These are phyloP conservation scores for Yamagishiella unicocca DNA, from an alignment of 139 green algal genomes.

Conservation along the genomic window DNA sequence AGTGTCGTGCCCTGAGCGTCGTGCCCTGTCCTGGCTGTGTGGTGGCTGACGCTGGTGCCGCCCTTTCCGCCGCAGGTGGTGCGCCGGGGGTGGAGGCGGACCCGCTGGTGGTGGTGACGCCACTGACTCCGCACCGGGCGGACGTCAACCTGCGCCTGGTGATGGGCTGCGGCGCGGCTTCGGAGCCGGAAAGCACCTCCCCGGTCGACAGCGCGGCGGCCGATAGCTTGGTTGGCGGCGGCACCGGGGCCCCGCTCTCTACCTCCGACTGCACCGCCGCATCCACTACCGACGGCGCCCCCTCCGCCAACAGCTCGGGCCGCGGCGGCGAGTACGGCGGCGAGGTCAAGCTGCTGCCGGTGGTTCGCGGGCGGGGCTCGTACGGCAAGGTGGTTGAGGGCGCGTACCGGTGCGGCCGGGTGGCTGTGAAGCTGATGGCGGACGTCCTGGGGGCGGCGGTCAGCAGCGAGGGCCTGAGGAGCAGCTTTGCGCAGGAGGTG, in stretches of 20 bases:
- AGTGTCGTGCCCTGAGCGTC: too few species aligned
- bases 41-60: too few species aligned
- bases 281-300: too few species aligned
- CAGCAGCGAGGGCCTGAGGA: neutral
- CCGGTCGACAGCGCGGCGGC: neutral
- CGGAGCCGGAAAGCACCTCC: neutral
- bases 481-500: neutral
- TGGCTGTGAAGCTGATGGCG: constrained; percentile 10
- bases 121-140: neutral
- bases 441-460: neutral
- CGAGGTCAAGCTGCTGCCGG: neutral
- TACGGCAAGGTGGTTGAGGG: constrained; percentile 25
- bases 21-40: too few species aligned
- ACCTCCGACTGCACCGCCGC: too few species aligned
- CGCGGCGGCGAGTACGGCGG: neutral
- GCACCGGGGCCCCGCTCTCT: too few species aligned
- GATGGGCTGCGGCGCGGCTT: neutral
- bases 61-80: too few species aligned
- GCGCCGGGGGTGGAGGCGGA: too few species aligned
- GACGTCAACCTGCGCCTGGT: constrained; percentile 2
- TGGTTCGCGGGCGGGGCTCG: neutral
- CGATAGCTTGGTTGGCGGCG: neutral
- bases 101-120: constrained; percentile 2
- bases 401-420: neutral
- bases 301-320: neutral